phyloP scores from a whole-genome alignment of 805 yeast genomes.

The Sugiyamaella boreocaroliniensis region DNA sequence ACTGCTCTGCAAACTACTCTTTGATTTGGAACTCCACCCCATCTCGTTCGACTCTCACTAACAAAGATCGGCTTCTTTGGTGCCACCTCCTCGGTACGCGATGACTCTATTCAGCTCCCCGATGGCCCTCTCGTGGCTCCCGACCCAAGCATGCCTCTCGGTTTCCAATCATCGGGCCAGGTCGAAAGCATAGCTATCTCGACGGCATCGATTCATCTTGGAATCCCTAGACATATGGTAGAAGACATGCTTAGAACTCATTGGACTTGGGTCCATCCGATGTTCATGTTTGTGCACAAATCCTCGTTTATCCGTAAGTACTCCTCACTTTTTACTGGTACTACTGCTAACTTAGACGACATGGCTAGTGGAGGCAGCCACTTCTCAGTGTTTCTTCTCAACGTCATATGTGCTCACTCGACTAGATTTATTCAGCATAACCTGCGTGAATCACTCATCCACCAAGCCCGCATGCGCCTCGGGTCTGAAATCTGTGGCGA shows the following conservation, averaged over 20 bases:
- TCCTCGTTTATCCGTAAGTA: conserved; percentile 1
- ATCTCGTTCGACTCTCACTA: not conserved
- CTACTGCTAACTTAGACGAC: not conserved
- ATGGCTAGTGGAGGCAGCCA: not conserved
- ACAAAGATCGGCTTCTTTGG: conserved; percentile 2
- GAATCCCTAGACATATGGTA: not conserved
- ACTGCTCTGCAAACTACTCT: too few species aligned
- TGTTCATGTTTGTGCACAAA: conserved; percentile 4
- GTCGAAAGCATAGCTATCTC: not conserved
- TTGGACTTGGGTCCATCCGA: conserved; percentile 5
- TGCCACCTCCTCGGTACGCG: conserved; percentile 3
- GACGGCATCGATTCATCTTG: conserved; percentile 1
- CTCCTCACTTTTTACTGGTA: not conserved
- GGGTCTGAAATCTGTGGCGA: not conserved
- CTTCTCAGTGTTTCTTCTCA: conserved; percentile 1
- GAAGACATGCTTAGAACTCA: conserved; percentile 1
- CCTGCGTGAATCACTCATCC: conserved; percentile 1
- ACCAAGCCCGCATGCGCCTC: conserved; percentile 1
- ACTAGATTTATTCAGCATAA: not conserved
- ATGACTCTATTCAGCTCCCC: not conserved
- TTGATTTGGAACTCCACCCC: too few species aligned
- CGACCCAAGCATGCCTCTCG: not conserved
- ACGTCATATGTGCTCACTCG: conserved; percentile 2
- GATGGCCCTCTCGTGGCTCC: not conserved
- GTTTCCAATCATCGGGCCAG: not conserved